Percentiles rank a stretch among this genome's conserved stretches.
phyloP scores from a whole-genome alignment of 208 protist genomes.

The Vickermania ingenoplastis region DNA sequence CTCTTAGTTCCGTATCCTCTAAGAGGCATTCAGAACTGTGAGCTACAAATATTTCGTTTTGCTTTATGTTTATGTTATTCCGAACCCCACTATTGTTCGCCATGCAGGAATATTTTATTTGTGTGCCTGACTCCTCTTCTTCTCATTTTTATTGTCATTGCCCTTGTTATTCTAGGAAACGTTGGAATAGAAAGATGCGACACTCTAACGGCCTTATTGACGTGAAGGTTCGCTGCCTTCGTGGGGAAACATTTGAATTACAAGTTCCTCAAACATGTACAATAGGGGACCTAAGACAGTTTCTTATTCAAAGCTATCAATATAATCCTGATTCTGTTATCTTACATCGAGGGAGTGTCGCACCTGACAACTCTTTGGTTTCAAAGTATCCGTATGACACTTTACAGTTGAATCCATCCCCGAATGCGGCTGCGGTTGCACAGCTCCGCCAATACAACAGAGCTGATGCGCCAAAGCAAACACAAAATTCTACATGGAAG shows the following conservation, averaged over 20 bases:
- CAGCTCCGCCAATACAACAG: neutral
- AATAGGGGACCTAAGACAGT: constrained; percentile 42
- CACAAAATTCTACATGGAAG: constrained; percentile 2
- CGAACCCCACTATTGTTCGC: too few relatives aligned
- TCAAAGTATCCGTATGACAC: constrained; percentile 54
- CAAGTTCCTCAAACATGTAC: constrained; percentile 34
- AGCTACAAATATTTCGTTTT: too few relatives aligned
- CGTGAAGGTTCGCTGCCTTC: constrained; percentile 42
- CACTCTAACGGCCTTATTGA: constrained; percentile 20
- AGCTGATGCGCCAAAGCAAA: neutral
- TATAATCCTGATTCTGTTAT: constrained; percentile 46
- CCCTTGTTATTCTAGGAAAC: too few relatives aligned
- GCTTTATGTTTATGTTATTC: too few relatives aligned
- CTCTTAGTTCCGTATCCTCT: too few relatives aligned
- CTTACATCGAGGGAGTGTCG: constrained; percentile 18
- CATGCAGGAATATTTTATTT: too few relatives aligned
- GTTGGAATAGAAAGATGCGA: too few relatives aligned
- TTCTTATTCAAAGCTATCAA: constrained; percentile 58
- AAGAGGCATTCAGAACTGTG: too few relatives aligned
- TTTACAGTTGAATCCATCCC: constrained; percentile 42
- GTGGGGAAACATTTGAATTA: constrained; percentile 68
- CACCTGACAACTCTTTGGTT: constrained; percentile 20
- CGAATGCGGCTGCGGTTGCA: constrained; percentile 3
- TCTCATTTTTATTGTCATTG: neutral
- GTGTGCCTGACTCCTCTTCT: constrained; percentile 1